Evolutionary conservation across 2,329 filamentous ascomycete genomes (phyloP).

Genomic region (Pezicula rhizophila): DNA sequence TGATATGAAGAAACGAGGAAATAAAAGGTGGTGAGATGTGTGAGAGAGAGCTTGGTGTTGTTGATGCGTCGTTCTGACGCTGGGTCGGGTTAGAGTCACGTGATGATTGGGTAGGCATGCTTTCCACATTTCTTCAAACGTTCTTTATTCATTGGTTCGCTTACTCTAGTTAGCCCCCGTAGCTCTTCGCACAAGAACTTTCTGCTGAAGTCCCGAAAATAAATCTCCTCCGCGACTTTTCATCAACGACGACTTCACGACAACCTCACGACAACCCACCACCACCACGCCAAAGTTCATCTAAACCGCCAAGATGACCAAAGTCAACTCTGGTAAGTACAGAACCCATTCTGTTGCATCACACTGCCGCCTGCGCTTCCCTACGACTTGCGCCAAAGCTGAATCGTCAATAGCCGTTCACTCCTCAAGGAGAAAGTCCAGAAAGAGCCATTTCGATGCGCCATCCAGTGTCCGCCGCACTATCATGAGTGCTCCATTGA

Average conservation of each 20-base stretch:
- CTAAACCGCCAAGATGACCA: conserved; percentile 56
- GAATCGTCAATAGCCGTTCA: conserved; percentile 45
- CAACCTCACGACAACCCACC: conserved; percentile 13
- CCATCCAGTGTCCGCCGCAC: conserved; percentile 89
- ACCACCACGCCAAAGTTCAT: conserved; percentile 16
- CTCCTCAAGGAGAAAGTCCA: conserved; percentile 95
- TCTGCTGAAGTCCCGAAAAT: neutral
- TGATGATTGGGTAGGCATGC: too few species aligned
- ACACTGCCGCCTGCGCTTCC: conserved; percentile 1
- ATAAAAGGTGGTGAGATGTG: too few species aligned
- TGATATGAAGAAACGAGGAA: too few species aligned
- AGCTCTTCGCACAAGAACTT: neutral
- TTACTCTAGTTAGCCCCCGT: too few species aligned
- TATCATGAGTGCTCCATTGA: conserved; percentile 94
- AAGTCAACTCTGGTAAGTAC: conserved; percentile 56
- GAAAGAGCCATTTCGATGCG: conserved; percentile 96
- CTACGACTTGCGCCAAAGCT: conserved; percentile 3
- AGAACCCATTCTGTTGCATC: conserved; percentile 1
- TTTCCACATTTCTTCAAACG: too few species aligned
- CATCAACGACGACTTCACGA: conserved; percentile 13
- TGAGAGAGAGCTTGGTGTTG: too few species aligned
- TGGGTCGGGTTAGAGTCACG: too few species aligned
- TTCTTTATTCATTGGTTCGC: too few species aligned
- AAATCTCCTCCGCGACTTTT: neutral
- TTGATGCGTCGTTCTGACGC: too few species aligned